A percentile compares a stretch with the other conserved stretches of the same genome.
These are phyloP conservation scores for Cladosporium sphaerospermum DNA, from an alignment of 2,329 filamentous ascomycete genomes.

Conservation along the genomic window DNA sequence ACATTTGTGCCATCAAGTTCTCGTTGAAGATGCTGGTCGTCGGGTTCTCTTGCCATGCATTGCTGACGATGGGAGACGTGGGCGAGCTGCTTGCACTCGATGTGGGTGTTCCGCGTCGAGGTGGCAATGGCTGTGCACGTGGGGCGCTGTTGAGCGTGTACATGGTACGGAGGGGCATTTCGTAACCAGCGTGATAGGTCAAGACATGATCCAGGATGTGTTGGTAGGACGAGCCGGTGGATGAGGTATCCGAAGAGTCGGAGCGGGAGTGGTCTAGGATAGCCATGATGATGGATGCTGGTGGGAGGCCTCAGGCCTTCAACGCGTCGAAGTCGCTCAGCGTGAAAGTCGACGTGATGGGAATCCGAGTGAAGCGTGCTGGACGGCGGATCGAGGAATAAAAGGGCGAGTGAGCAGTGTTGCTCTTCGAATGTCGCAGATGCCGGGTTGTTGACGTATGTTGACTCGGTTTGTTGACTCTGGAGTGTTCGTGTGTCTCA, in stretches of 20 bases:
- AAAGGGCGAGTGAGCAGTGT: neutral
- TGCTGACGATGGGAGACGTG: constrained; percentile 30
- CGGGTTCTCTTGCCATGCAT: constrained; percentile 20
- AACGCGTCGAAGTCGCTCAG: neutral
- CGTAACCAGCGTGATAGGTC: constrained; percentile 56
- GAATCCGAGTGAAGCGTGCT: too few relatives aligned
- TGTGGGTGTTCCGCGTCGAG: constrained; percentile 24
- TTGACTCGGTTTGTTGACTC: constrained; percentile 1
- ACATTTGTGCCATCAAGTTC: constrained; percentile 50
- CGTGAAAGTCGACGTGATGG: too few relatives aligned
- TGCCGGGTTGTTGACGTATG: constrained; percentile 8
- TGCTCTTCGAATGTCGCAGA: neutral
- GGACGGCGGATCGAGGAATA: neutral
- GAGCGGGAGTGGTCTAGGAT: constrained; percentile 20
- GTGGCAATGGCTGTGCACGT: constrained; percentile 35
- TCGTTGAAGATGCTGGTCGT: constrained; percentile 43
- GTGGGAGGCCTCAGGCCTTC: constrained; percentile 1
- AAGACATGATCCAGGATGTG: constrained; percentile 54
- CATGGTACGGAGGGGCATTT: constrained; percentile 62
- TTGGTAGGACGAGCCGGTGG: constrained; percentile 38
- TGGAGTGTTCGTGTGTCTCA: too few relatives aligned
- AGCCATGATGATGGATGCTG: constrained; percentile 1
- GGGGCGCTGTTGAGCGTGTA: constrained; percentile 59
- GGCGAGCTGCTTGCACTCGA: constrained; percentile 31
- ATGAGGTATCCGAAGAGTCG: constrained; percentile 25